Percentiles rank a stretch among this genome's conserved stretches.
Conservation (phyloP, 75 land plant species). For the Chamaecyparis obtusa region DNA sequence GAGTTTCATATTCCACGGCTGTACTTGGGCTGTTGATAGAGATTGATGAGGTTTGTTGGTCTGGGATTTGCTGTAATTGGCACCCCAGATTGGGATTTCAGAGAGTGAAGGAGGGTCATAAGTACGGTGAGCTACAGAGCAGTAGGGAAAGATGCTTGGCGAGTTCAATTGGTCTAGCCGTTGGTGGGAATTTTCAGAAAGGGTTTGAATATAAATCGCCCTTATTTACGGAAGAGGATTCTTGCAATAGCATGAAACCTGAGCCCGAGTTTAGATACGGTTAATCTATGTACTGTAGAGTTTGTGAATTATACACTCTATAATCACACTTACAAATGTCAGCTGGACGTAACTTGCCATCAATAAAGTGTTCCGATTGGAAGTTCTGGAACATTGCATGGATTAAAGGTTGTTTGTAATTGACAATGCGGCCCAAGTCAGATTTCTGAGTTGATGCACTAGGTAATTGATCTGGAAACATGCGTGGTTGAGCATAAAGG, state of each 20-base stretch:
- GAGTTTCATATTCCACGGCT: neutral
- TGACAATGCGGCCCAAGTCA: neutral
- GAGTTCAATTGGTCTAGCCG: neutral
- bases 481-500: neutral
- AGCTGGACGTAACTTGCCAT: neutral
- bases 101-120: neutral
- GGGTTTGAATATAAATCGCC: neutral
- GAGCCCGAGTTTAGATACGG: neutral
- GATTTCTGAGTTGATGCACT: neutral
- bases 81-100: neutral
- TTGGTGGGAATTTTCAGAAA: neutral
- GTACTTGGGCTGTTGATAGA: neutral
- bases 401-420: neutral
- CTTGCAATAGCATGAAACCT: neutral
- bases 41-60: neutral
- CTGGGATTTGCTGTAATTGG: neutral
- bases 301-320: neutral
- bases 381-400: neutral
- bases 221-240: neutral
- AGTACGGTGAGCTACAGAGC: neutral
- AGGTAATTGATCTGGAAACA: neutral
- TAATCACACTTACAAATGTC: neutral
- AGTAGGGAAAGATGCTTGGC: neutral
- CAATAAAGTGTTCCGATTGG: neutral
- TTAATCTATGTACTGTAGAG: neutral